These are phyloP conservation scores for Phoma sp. DNA, from an alignment of 2,329 filamentous ascomycete species.

Conservation along the genomic window DNA sequence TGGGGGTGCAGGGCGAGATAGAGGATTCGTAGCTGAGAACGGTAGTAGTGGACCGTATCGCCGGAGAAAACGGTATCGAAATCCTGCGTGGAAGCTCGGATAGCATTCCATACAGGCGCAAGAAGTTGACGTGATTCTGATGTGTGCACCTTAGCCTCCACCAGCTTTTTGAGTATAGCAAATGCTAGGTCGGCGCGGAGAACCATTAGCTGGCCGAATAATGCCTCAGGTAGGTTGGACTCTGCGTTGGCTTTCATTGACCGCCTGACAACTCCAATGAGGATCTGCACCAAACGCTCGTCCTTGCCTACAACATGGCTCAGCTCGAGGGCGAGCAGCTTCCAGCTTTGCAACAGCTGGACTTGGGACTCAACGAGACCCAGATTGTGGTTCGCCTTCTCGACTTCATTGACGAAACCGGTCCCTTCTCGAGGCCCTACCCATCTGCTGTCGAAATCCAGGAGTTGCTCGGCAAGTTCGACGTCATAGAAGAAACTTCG, in stretches of 20 bases:
- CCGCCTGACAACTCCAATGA: slow-evolving; percentile 76
- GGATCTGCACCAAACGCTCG: slow-evolving; percentile 67
- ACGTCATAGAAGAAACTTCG: slow-evolving; percentile 84
- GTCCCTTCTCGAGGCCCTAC: slow-evolving; percentile 59
- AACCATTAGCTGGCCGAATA: slow-evolving; percentile 81
- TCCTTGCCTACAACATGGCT: slow-evolving; percentile 66
- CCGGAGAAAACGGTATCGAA: slow-evolving; percentile 66
- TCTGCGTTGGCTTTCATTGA: slow-evolving; percentile 80
- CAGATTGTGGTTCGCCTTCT: slow-evolving; percentile 86
- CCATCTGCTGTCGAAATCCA: slow-evolving; percentile 82
- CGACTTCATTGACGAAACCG: slow-evolving; percentile 83
- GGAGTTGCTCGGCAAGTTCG: slow-evolving; percentile 74
- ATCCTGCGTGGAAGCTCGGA: slow-evolving; percentile 60
- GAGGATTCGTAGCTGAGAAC: slow-evolving; percentile 80
- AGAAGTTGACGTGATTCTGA: slow-evolving; percentile 62
- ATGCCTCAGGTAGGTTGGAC: slow-evolving; percentile 73
- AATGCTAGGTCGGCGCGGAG: slow-evolving; percentile 81
- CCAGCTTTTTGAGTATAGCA: slow-evolving; percentile 79
- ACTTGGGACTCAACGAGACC: slow-evolving; percentile 93
- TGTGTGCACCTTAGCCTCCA: slow-evolving; percentile 60
- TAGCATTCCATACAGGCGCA: slow-evolving; percentile 65
- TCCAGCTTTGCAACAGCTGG: slow-evolving; percentile 86
- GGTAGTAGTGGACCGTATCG: slow-evolving; percentile 73
- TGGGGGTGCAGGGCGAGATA: slow-evolving; percentile 80
- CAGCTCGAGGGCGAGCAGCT: slow-evolving; percentile 83